Evolutionary conservation across 1,284 basidiomycete genomes (phyloP).

Genomic region (Puccinia novopanici): DNA sequence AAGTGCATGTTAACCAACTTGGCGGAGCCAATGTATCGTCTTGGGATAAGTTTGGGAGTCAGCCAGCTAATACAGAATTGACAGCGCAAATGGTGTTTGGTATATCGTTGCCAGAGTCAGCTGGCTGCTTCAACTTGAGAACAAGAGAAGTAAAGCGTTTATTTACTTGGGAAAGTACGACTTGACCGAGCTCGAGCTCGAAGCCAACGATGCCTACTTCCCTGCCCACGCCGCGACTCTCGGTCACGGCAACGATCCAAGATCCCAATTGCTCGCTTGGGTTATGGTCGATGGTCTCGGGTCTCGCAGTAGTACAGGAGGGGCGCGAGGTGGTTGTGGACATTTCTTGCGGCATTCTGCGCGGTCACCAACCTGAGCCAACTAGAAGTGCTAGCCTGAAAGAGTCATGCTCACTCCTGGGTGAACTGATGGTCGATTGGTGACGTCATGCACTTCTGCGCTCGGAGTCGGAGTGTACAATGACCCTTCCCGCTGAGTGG

Average conservation of each 20-base stretch:
- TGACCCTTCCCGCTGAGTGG: no score
- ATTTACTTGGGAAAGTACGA: constrained; percentile 54
- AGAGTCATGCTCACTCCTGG: no score
- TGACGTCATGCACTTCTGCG: background rate
- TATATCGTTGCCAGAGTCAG: no score
- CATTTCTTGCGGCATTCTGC: background rate
- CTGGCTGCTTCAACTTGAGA: background rate
- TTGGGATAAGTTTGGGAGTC: constrained; percentile 49
- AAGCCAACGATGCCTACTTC: constrained; percentile 55
- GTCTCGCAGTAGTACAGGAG: background rate
- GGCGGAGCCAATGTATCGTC: constrained; percentile 50
- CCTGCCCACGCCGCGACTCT: constrained; percentile 52
- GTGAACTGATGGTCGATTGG: background rate
- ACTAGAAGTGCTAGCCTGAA: no score
- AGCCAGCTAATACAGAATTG: constrained; percentile 26
- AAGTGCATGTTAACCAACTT: constrained; percentile 14
- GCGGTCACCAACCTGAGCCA: no score
- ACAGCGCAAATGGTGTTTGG: no score
- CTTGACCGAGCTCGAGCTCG: constrained; percentile 52
- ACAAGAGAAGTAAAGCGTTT: background rate
- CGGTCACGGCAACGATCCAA: constrained; percentile 54
- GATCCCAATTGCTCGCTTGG: constrained; percentile 28
- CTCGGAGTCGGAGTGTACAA: no score
- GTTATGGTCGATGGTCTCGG: constrained; percentile 16
- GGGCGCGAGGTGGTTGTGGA: background rate